Percentiles rank a stretch among this genome's conserved stretches.
These are phyloP conservation scores for Erodium texanum DNA, from an alignment of 441 rosid genomes.

Conservation along the genomic window DNA sequence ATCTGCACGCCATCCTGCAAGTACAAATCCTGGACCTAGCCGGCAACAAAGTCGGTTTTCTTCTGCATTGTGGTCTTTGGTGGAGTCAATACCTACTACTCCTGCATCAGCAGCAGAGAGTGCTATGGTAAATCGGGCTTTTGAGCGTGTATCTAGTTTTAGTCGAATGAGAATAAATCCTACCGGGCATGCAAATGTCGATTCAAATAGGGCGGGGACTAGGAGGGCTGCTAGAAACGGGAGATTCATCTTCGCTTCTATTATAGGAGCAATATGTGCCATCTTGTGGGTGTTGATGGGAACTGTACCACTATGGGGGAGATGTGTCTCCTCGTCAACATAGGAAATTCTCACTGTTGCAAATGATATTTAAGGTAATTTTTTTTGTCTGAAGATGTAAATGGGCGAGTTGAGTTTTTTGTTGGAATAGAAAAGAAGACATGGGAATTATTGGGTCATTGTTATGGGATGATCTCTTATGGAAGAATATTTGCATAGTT, in stretches of 20 bases:
- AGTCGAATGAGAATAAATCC: slow-evolving; percentile 29
- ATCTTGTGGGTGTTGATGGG: slow-evolving; percentile 55
- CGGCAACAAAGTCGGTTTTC: slow-evolving; percentile 40
- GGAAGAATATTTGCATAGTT: too few species aligned
- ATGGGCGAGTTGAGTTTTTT: too few species aligned
- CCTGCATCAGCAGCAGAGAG: slow-evolving; percentile 81
- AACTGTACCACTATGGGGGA: slow-evolving; percentile 28
- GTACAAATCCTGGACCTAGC: slow-evolving; percentile 14
- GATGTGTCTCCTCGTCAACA: slow-evolving; percentile 20
- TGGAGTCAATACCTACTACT: slow-evolving; percentile 71
- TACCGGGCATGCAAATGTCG: slow-evolving; percentile 21
- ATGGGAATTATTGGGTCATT: too few species aligned
- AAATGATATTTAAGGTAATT: too few species aligned
- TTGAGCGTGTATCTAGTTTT: slow-evolving; percentile 76
- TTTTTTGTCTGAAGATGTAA: too few species aligned
- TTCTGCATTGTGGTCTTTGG: slow-evolving; percentile 58
- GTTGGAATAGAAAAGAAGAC: too few species aligned
- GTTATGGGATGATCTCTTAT: too few species aligned
- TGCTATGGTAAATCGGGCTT: slow-evolving; percentile 55
- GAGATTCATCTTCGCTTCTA: slow-evolving; percentile 41
- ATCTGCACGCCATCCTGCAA: slow-evolving; percentile 15
- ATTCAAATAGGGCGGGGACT: slow-evolving; percentile 17
- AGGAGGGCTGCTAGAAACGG: slow-evolving; percentile 29
- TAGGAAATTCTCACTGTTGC: too few species aligned
- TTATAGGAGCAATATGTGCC: slow-evolving; percentile 55